Evolutionary conservation across 2,329 filamentous ascomycete species (phyloP), one percentile per base, ranked within the genome.

Genomic region (Pseudogymnoascus sp.): DNA sequence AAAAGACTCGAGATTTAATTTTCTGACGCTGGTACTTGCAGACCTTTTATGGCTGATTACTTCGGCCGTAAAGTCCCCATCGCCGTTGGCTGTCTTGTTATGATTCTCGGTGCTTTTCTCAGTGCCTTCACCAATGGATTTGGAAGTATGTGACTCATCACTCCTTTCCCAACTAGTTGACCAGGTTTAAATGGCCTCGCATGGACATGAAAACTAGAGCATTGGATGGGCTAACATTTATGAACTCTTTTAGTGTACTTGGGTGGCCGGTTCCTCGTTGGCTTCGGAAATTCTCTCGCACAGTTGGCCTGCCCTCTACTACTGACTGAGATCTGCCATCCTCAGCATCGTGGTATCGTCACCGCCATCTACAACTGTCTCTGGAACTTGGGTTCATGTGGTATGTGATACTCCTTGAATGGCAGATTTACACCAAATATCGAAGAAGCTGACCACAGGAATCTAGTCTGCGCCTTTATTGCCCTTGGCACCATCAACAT

Each of bases 341-440:
- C 85, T 22, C 85, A 88, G 68, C 85, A 89, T 69, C 82, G 85
- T 68, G 85, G 80, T 35, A 81, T 80, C 30, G 78, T 88, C 57
- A 88, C 85, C 1, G 78, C 85, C 12, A 78, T 88, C 62, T 88
- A 88, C 73, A 88, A 88, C 72, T 86, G 83, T 67, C 73, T 87
- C 53, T 89, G 84, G 84, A 86, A 87, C 70, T 71, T 84, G 61
- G 84, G 83, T 57, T 74, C 75, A 33, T 74, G 78, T 30, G n/a
- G 43, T 50, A 30, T 3, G 72, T 72, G 8, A 18, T 30, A 4
- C 43, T 15, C n/a, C 8, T 11, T 50, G 8, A 18, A 50, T 50
- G 8, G 25, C 43, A 7, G 22, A 12, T 15, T 50, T 6, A 25
- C 43, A 28, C 4, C 43, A 50, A 50, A 12, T 14, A 50, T 50